A percentile compares a stretch with the other conserved stretches of the same genome.
Conservation (phyloP, 345 rosid genomes). For the Passiflora organensis region DNA sequence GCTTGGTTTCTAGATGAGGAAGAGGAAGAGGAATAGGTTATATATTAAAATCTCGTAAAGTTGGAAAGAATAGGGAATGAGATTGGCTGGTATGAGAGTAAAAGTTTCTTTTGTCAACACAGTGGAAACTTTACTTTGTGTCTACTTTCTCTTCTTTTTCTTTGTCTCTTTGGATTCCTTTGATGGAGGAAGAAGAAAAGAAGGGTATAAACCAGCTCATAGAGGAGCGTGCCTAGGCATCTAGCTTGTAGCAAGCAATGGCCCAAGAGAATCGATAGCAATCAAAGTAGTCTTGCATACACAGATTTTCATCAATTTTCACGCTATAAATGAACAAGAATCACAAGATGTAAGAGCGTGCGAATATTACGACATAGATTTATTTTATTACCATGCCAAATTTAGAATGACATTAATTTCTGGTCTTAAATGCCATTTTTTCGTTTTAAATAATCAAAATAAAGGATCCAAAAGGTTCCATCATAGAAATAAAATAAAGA, state of each 20-base stretch:
- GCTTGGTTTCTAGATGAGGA: background rate
- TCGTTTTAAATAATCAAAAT: too few relatives aligned
- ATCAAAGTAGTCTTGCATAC: too few relatives aligned
- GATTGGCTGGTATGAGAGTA: constrained; percentile 2
- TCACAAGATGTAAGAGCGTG: too few relatives aligned
- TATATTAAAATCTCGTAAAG: background rate
- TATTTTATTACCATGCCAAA: too few relatives aligned
- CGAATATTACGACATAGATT: too few relatives aligned
- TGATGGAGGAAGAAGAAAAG: constrained; percentile 45
- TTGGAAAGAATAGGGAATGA: constrained; percentile 10
- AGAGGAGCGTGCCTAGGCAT: constrained; percentile 20
- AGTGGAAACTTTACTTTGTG: constrained; percentile 21
- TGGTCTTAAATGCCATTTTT: too few relatives aligned
- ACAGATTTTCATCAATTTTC: too few relatives aligned
- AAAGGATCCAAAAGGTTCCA: too few relatives aligned
- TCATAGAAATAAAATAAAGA: too few relatives aligned
- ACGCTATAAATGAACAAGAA: too few relatives aligned
- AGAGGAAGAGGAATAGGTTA: background rate
- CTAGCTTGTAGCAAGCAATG: constrained; percentile 6
- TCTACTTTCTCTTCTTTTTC: constrained; percentile 7
- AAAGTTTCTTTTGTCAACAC: constrained; percentile 46
- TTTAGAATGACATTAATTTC: too few relatives aligned
- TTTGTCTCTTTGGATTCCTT: constrained; percentile 42
- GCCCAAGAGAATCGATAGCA: constrained; percentile 9
- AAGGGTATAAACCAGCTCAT: constrained; percentile 50